Percentiles rank a stretch among this genome's conserved stretches.
Conservation (phyloP, 371 early-diverging fungal species). For the Mucor saturninus region DNA sequence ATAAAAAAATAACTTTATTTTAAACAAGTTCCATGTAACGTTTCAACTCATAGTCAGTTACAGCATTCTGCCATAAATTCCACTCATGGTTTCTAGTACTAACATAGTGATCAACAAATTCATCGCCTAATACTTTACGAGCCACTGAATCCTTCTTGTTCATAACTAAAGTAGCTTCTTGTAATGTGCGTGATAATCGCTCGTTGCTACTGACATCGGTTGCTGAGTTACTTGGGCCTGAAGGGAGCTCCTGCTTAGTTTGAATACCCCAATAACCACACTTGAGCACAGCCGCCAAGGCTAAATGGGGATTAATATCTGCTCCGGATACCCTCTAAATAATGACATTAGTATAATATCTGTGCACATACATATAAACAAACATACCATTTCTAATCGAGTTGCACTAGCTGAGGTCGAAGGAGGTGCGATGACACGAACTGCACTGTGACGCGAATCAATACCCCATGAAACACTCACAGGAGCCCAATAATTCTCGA, state of each 20-base stretch:
- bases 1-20: not conserved
- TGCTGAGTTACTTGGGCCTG: constrained; percentile 35
- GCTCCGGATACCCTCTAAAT: constrained; percentile 78
- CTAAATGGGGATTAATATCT: constrained; percentile 83
- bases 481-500: constrained; percentile 90
- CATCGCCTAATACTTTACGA: constrained; percentile 75
- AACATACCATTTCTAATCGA: constrained; percentile 70
- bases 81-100: constrained; percentile 78
- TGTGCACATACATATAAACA: constrained; percentile 1
- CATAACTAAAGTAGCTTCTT: constrained; percentile 73
- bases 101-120: constrained; percentile 80
- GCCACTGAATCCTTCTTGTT: constrained; percentile 70
- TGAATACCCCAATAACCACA: constrained; percentile 80
- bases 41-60: constrained; percentile 79
- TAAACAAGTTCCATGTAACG: constrained; percentile 74
- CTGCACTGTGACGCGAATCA: constrained; percentile 77
- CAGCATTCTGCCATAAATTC: constrained; percentile 72
- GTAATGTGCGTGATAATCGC: constrained; percentile 67
- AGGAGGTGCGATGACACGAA: constrained; percentile 81
- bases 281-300: constrained; percentile 78
- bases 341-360: constrained; percentile 3
- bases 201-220: constrained; percentile 25
- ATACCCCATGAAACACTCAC: constrained; percentile 82
- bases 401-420: constrained; percentile 66
- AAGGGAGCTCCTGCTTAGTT: constrained; percentile 59